Conservation (phyloP, 371 early-diverging fungal species). For the Mortierella sp. region DNA sequence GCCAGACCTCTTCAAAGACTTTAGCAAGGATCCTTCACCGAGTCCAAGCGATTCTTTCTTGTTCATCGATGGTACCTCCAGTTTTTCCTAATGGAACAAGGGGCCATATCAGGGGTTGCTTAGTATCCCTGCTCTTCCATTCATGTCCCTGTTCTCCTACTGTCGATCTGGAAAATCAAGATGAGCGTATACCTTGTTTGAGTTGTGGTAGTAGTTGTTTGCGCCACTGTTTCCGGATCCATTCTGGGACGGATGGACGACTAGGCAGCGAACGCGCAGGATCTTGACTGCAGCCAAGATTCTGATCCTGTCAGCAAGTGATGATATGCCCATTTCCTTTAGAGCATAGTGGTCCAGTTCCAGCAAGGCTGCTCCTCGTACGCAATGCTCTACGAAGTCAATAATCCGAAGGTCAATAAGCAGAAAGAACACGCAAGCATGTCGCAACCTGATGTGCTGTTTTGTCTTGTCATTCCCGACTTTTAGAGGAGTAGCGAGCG, state of each 20-base stretch:
- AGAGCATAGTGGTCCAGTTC: conserved; percentile 86
- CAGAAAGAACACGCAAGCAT: neutral
- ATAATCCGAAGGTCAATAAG: neutral
- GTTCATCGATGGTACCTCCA: conserved; percentile 48
- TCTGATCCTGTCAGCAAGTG: conserved; percentile 88
- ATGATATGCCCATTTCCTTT: conserved; percentile 84
- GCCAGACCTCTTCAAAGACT: conserved; percentile 48
- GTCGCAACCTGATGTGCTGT: too few relatives aligned
- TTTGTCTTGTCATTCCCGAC: too few relatives aligned
- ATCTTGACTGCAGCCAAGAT: conserved; percentile 79
- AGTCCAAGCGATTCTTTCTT: conserved; percentile 49
- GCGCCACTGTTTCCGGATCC: conserved; percentile 2
- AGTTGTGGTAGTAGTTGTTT: conserved; percentile 16
- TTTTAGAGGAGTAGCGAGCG: neutral
- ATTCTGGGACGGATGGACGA: conserved; percentile 23
- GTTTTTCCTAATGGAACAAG: conserved; percentile 40
- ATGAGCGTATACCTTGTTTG: conserved; percentile 26
- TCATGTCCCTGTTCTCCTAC: neutral
- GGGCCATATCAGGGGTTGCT: neutral
- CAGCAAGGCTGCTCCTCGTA: conserved; percentile 83
- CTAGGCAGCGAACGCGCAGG: conserved; percentile 73
- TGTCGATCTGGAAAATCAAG: neutral
- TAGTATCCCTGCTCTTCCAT: neutral
- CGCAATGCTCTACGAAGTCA: conserved; percentile 47
- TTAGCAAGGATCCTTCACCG: conserved; percentile 42